A percentile compares a stretch with the other conserved stretches of the same genome.
Conservation (phyloP, 208 protist genomes). For the Endotrypanum monterogeii region DNA sequence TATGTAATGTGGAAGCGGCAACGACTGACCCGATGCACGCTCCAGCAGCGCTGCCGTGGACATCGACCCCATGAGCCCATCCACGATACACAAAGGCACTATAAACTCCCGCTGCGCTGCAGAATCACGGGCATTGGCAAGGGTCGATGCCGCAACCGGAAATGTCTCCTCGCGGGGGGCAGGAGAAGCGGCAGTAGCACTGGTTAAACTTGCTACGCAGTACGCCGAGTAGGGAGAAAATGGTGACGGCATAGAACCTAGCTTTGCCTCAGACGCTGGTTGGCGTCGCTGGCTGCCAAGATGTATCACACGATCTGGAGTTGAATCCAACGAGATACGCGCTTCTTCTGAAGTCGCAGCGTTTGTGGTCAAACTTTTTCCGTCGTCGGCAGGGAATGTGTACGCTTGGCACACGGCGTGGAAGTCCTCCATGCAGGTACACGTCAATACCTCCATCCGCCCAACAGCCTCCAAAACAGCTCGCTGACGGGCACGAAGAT, state of each 20-base stretch:
- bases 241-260: not conserved
- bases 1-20: constrained; percentile 55
- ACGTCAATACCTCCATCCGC: constrained; percentile 56
- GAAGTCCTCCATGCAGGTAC: constrained; percentile 42
- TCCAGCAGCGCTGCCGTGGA: constrained; percentile 59
- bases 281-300: not conserved
- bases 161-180: not conserved
- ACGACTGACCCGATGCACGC: constrained; percentile 41
- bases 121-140: not conserved
- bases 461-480: constrained; percentile 38
- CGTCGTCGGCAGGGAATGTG: constrained; percentile 11
- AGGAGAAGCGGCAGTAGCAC: not conserved
- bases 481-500: constrained; percentile 21
- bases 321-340: not conserved
- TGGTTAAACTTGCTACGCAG: not conserved
- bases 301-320: not conserved
- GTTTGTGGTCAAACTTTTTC: not conserved
- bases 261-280: not conserved
- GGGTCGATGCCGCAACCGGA: not conserved
- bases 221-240: not conserved
- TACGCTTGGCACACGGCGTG: constrained; percentile 34
- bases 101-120: not conserved
- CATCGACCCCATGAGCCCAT: constrained; percentile 40
- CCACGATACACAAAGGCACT: constrained; percentile 56
- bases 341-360: not conserved